Base-by-base conservation (phyloP, 768 basidiomycete genomes). In the Rhodosporidiobolus sp. region DNA sequence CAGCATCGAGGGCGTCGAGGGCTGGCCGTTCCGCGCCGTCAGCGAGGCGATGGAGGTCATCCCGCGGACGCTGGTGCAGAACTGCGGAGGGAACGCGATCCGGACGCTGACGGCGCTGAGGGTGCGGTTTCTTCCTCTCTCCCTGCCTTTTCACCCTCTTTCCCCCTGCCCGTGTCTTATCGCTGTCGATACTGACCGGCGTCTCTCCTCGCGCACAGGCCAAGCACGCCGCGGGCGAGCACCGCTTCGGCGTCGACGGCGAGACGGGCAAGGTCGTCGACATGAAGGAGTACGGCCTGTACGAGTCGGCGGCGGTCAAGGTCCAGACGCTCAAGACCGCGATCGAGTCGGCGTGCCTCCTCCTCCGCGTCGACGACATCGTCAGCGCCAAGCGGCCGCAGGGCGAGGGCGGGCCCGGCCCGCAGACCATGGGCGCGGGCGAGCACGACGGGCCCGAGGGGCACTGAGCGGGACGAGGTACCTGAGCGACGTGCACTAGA, bases 21-120 rank as follows among this genome's bases (percentile, higher is more conserved):
- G 89, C 1, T 93, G 91, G 85, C 93, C 94, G 16, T 94, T 89
- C 83, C 83, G 90, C 56, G 93, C 94, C 34, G 92, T 98, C 19
- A 90, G 90, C 0, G 95, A 98, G 77, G 94, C 96, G 45, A 89
- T 98, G 86, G 95, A 98, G 82, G 92, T 98, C 67, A 95, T 98
- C 76, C 96, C 96, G 6, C 83, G 95, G 69, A 97, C 94, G 45
- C 83, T 99, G 75, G 88, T 94, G 26, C 94, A 98, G 81, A 99
- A 99, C 82, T 87, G 88, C 38, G 94, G 96, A 11, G 96, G 94
- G 1, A 98, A 97, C 81, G 92, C 88, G 10, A 97, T 98, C 76
- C 85, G 96, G 62, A 89, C 90, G 19, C 82, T 98, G 81, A 98
- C 96, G 0, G 93, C 94, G 82, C 84, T 99, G 63, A 86, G 96